Percentiles rank a stretch among this genome's conserved stretches.
These are phyloP conservation scores for Colletotrichum spinosum DNA, from an alignment of 2,329 filamentous ascomycete species.

Conservation along the genomic window DNA sequence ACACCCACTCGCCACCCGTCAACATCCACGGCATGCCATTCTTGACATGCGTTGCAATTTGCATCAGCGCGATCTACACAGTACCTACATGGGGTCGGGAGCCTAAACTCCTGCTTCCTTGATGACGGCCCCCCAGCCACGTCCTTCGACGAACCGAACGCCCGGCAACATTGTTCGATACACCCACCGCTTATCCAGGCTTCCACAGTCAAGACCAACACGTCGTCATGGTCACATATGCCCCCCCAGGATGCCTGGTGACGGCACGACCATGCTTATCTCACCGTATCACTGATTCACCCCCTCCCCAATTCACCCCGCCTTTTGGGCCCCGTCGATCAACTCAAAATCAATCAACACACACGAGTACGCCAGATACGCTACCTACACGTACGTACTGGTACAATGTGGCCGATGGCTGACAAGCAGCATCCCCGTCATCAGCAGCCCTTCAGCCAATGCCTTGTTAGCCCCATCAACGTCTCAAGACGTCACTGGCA, in stretches of 20 bases:
- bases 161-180: no score
- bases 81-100: conserved; percentile 15
- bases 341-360: not conserved
- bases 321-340: conserved; percentile 9
- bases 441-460: conserved; percentile 3
- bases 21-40: conserved; percentile 6
- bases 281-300: not conserved
- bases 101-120: conserved; percentile 37
- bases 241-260: not conserved
- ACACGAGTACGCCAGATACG: conserved; percentile 10
- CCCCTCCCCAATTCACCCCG: conserved; percentile 6
- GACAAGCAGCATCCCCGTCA: conserved; percentile 27
- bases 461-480: not conserved
- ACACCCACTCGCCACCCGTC: not conserved
- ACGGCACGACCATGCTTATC: conserved; percentile 8
- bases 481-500: conserved; percentile 5
- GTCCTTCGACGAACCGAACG: conserved; percentile 20
- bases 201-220: no score
- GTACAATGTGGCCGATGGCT: conserved; percentile 4
- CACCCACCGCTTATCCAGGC: no score
- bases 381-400: no score
- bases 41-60: not conserved
- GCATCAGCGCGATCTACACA: conserved; percentile 10
- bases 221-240: no score
- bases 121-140: conserved; percentile 24